Evolutionary conservation across 163 green algal genomes (phyloP).

Genomic region (Chlamydomonas reinhardtii): DNA sequence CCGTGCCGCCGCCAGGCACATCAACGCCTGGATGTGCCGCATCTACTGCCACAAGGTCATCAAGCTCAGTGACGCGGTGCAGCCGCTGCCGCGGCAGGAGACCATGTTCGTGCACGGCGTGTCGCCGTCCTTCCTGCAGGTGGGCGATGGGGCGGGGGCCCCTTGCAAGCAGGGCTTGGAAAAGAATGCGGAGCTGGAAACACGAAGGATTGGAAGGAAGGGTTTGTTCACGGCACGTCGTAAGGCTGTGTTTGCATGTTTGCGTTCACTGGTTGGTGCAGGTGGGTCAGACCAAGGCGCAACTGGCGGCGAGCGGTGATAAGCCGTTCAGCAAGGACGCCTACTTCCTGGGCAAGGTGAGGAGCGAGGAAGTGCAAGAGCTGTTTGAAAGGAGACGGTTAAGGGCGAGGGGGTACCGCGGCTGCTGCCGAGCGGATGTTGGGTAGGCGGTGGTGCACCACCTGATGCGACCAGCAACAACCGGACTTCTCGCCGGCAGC

Average conservation of each 20-base stretch:
- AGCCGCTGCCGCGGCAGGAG: conserved; percentile 87
- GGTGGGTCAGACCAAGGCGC: conserved; percentile 54
- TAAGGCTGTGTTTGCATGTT: no score
- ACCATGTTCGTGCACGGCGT: conserved; percentile 97
- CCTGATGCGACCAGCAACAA: no score
- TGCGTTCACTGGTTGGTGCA: no score
- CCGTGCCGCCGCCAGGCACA: conserved; percentile 49
- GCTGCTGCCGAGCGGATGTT: no score
- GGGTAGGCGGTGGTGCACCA: no score
- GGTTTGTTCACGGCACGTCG: no score
- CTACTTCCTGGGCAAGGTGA: conserved; percentile 97
- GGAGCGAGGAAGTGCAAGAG: not conserved
- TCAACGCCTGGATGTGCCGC: conserved; percentile 83
- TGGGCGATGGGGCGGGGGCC: conserved; percentile 29
- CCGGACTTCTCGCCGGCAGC: no score
- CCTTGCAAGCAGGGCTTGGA: no score
- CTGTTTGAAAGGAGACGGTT: no score
- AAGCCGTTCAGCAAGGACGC: conserved; percentile 71
- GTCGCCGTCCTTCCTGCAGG: conserved; percentile 85
- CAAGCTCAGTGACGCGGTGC: conserved; percentile 95
- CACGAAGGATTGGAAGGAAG: no score
- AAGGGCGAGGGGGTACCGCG: no score
- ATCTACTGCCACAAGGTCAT: conserved; percentile 97
- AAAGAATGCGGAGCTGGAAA: no score
- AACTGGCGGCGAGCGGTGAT: conserved; percentile 25